A percentile compares a stretch with the other conserved stretches of the same genome.
These are phyloP conservation scores for Fusarium sambucinum DNA, from an alignment of 2,329 filamentous ascomycete genomes.

Conservation along the genomic window DNA sequence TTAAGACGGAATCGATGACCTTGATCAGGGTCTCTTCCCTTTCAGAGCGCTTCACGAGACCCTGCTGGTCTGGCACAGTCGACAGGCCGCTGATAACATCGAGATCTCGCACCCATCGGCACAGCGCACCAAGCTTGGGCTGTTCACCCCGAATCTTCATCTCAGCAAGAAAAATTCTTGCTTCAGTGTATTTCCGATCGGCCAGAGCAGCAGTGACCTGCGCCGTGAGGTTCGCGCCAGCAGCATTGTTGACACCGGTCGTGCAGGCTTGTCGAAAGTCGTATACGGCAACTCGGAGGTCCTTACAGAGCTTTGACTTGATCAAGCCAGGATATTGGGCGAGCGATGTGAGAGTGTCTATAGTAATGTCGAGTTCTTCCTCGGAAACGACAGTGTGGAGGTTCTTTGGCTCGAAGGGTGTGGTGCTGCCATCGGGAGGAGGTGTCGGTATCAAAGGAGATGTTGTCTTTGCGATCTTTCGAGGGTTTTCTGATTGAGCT, in stretches of 20 bases:
- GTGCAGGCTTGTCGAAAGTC: constrained; percentile 77
- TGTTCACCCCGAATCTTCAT: constrained; percentile 75
- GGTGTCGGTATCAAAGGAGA: constrained; percentile 47
- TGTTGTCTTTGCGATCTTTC: constrained; percentile 56
- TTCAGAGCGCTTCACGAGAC: constrained; percentile 53
- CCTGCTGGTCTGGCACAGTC: constrained; percentile 62
- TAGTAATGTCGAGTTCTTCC: constrained; percentile 75
- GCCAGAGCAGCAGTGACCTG: constrained; percentile 74
- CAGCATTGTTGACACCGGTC: constrained; percentile 72
- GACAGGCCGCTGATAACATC: constrained; percentile 76
- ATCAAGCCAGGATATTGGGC: constrained; percentile 71
- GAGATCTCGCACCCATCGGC: constrained; percentile 78
- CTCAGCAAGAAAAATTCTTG: constrained; percentile 73
- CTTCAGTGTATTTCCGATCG: constrained; percentile 75
- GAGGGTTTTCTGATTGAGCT: constrained; percentile 50
- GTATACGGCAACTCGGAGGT: constrained; percentile 74
- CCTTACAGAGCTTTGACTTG: constrained; percentile 76
- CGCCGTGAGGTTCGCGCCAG: constrained; percentile 72
- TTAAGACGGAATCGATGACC: constrained; percentile 73
- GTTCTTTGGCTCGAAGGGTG: constrained; percentile 59
- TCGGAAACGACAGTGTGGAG: constrained; percentile 67
- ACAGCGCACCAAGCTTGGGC: constrained; percentile 76
- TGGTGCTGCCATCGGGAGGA: constrained; percentile 51
- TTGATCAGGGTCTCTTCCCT: constrained; percentile 67
- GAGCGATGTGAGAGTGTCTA: constrained; percentile 72